Evolutionary conservation across 139 green algal species (phyloP), one percentile per base, ranked within the genome.

Genomic region (Chlamydomonas sphaeroides): DNA sequence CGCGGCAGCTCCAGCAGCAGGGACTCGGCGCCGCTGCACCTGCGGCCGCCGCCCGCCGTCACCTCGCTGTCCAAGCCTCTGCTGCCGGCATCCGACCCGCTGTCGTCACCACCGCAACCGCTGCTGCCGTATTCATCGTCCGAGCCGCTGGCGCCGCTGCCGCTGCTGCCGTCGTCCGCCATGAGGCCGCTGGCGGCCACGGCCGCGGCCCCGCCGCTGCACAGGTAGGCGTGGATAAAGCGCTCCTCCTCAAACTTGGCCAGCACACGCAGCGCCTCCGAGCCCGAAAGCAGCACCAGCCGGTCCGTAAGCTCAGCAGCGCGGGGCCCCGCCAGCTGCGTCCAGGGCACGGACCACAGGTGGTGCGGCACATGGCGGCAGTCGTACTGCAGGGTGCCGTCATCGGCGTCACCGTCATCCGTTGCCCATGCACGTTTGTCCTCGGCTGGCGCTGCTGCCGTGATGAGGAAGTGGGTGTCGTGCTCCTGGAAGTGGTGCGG

Each of bases 1-100:
- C 91, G 86, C 0, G 91, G 86, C 56, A 93, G 84, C 79, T 92
- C 84, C 48, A 84, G 86, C 3, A 71, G 38, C 65, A 89, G 4
- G 45, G 45, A 53, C 45, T 10, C 45, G 14, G 45, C 45, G 11
- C 45, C 45, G n/a, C n/a, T n/a, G n/a, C n/a, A n/a, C n/a, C n/a
- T n/a, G n/a, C n/a, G n/a, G n/a, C n/a, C n/a, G n/a, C n/a, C n/a
- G n/a, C n/a, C n/a, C n/a, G n/a, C n/a, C 15, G 70, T n/a, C 65
- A 91, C 39, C 15, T 28, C 63, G 20, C 61, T 18, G 7, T 21
- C 38, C 23, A n/a, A n/a, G n/a, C 14, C 21, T 15, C 20, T 53
- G n/a, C n/a, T n/a, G n/a, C n/a, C n/a, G n/a, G n/a, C n/a, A n/a
- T n/a, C n/a, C n/a, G n/a, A n/a, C n/a, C n/a, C n/a, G n/a, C n/a